Evolutionary conservation across 2,329 filamentous ascomycete species (phyloP).

Genomic region (Calonectria ilicicola): DNA sequence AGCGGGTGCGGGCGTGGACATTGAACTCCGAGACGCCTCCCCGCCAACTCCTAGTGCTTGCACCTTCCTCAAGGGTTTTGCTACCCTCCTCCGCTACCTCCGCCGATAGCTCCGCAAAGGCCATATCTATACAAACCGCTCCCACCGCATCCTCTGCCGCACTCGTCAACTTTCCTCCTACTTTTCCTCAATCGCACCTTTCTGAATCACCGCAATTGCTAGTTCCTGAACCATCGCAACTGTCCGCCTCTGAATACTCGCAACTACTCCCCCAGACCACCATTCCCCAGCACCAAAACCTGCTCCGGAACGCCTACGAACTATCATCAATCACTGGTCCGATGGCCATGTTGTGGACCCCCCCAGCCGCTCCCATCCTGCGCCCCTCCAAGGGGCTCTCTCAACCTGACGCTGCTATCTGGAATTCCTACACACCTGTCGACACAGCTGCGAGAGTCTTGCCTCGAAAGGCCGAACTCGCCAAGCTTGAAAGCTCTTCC

Average conservation of each 20-base stretch:
- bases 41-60: constrained; percentile 14
- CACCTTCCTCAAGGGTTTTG: constrained; percentile 22
- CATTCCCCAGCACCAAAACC: constrained; percentile 23
- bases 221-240: not conserved
- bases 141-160: constrained; percentile 24
- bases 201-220: constrained; percentile 16
- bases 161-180: not conserved
- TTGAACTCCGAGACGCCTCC: constrained; percentile 18
- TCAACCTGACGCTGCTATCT: constrained; percentile 52
- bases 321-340: constrained; percentile 19
- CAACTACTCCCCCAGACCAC: constrained; percentile 11
- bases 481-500: constrained; percentile 50
- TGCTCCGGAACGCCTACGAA: constrained; percentile 18
- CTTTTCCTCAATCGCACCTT: constrained; percentile 25
- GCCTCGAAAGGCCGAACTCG: constrained; percentile 42
- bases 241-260: constrained; percentile 9
- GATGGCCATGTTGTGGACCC: constrained; percentile 42
- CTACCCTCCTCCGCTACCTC: constrained; percentile 19
- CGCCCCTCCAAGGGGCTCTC: constrained; percentile 46
- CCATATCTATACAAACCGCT: constrained; percentile 18
- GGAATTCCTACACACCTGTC: constrained; percentile 49
- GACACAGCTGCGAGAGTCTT: constrained; percentile 44
- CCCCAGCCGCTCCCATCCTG: constrained; percentile 33
- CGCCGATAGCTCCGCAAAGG: constrained; percentile 12
- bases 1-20: constrained; percentile 14